Percentiles rank a stretch among this genome's conserved stretches.
These are phyloP conservation scores for Magnolia sinica DNA, from an alignment of 164 flowering plant species.

Conservation along the genomic window DNA sequence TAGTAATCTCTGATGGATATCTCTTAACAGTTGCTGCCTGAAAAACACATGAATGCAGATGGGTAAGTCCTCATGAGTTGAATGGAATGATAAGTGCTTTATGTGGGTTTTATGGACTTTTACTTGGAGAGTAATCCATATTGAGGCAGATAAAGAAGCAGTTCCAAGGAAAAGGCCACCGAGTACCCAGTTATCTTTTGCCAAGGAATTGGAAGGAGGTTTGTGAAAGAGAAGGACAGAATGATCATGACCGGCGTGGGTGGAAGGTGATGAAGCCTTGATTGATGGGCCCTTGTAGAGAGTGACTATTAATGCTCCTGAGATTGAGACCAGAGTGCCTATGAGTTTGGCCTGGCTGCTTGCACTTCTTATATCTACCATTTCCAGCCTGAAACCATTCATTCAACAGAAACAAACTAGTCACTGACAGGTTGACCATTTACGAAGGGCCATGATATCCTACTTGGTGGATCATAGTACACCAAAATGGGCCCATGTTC, in stretches of 20 bases:
- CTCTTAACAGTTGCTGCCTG: constrained; percentile 25
- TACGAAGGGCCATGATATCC: too few relatives aligned
- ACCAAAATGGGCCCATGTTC: too few relatives aligned
- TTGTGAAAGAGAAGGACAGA: constrained; percentile 18
- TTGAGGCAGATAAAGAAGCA: constrained; percentile 14
- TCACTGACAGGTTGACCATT: too few relatives aligned
- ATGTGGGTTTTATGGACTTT: background rate
- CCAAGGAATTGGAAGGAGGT: background rate
- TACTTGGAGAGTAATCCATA: constrained; percentile 38
- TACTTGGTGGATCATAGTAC: too few relatives aligned
- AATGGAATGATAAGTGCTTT: background rate
- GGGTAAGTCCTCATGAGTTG: background rate
- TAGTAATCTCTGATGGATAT: constrained; percentile 26
- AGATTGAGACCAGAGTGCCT: constrained; percentile 38
- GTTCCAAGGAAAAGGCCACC: constrained; percentile 7
- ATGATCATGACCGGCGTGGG: constrained; percentile 2
- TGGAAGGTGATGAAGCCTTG: background rate
- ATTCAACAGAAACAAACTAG: background rate
- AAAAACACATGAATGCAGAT: background rate
- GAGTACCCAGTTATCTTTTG: background rate
- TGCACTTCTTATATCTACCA: constrained; percentile 28
- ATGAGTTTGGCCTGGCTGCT: constrained; percentile 38
- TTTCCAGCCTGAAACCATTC: constrained; percentile 41
- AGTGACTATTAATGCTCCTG: constrained; percentile 41
- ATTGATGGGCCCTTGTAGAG: constrained; percentile 41